These are phyloP conservation scores for Biscogniauxia mediterranea DNA, from an alignment of 2,329 filamentous ascomycete species.

Conservation along the genomic window DNA sequence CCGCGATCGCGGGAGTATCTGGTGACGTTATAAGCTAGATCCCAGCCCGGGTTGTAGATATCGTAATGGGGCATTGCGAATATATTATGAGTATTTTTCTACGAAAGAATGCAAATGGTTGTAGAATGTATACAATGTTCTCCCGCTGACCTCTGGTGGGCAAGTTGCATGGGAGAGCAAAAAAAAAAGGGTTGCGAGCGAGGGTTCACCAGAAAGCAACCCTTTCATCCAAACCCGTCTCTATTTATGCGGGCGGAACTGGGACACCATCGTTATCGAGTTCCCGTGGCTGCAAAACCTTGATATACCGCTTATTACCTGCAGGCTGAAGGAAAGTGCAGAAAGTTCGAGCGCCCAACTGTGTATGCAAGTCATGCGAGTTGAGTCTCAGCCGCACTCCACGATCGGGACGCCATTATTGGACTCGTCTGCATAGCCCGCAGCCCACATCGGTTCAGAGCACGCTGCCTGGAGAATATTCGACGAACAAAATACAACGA, in stretches of 20 bases:
- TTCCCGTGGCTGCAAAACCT: too few relatives aligned
- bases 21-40: slow-evolving; percentile 17
- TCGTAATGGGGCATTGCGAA: slow-evolving; percentile 9
- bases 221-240: not conserved
- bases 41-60: slow-evolving; percentile 12
- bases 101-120: not conserved
- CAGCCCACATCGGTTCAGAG: too few relatives aligned
- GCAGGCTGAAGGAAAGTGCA: not conserved
- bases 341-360: not conserved
- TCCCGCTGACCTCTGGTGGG: not conserved
- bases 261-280: not conserved
- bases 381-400: not conserved
- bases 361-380: not conserved
- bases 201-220: not conserved
- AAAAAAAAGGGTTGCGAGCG: not conserved
- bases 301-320: not conserved
- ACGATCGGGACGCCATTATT: not conserved
- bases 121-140: not conserved
- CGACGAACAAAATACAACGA: too few relatives aligned
- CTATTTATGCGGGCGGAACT: not conserved
- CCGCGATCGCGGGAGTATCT: slow-evolving; percentile 17
- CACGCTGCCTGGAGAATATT: too few relatives aligned
- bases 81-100: not conserved
- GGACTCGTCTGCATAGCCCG: not conserved
- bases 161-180: not conserved